Evolutionary conservation across 2,329 filamentous ascomycete genomes (phyloP).

Genomic region (Fusarium sp.): DNA sequence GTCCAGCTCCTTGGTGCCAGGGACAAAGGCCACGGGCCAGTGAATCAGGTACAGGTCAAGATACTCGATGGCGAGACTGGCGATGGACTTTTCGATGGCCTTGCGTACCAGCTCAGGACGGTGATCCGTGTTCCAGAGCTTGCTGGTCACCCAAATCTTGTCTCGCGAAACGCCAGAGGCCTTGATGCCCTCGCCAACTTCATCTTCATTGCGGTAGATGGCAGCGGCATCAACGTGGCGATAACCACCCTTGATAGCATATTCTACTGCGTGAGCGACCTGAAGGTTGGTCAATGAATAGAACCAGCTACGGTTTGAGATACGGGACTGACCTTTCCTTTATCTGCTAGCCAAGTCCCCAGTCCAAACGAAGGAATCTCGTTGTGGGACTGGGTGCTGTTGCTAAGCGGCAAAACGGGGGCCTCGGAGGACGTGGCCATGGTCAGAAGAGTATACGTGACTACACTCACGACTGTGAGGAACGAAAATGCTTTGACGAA

Average conservation of each 20-base stretch:
- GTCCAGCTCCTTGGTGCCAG: constrained; percentile 33
- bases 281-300: background rate
- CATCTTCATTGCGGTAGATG: constrained; percentile 68
- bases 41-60: constrained; percentile 48
- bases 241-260: constrained; percentile 62
- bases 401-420: background rate
- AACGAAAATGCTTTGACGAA: constrained; percentile 26
- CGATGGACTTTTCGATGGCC: constrained; percentile 45
- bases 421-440: constrained; percentile 17
- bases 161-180: constrained; percentile 40
- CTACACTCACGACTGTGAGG: constrained; percentile 17
- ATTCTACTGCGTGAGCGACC: constrained; percentile 59
- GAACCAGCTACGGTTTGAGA: background rate
- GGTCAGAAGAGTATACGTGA: constrained; percentile 17
- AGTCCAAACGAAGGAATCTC: constrained; percentile 47
- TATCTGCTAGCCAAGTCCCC: constrained; percentile 48
- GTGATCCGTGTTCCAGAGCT: constrained; percentile 50
- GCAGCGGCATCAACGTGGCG: constrained; percentile 65
- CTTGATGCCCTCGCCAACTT: constrained; percentile 58
- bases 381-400: constrained; percentile 1
- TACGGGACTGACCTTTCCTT: constrained; percentile 17
- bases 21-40: constrained; percentile 42
- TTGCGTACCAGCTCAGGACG: constrained; percentile 42
- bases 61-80: constrained; percentile 46
- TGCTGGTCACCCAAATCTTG: constrained; percentile 46